Evolutionary conservation across 2,329 filamentous ascomycete genomes (phyloP).

Genomic region (Apiospora marii): DNA sequence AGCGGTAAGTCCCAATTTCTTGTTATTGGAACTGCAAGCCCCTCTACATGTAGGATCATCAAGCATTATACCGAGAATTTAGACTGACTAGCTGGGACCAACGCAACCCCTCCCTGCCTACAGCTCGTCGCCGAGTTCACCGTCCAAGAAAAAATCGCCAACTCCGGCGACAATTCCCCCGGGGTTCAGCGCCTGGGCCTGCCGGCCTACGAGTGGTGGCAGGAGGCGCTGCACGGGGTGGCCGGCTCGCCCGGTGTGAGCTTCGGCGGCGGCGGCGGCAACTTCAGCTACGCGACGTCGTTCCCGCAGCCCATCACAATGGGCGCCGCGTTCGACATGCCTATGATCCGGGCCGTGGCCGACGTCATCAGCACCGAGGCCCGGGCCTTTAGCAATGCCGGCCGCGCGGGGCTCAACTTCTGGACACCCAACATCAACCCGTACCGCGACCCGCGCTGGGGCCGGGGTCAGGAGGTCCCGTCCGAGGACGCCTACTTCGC

Average conservation of each 20-base stretch:
- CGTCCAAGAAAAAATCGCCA: slow-evolving; percentile 1
- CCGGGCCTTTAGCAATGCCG: slow-evolving; percentile 43
- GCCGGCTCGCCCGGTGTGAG: slow-evolving; percentile 56
- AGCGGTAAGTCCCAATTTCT: slow-evolving; percentile 29
- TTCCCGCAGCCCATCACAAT: slow-evolving; percentile 44
- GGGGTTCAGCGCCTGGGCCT: slow-evolving; percentile 65
- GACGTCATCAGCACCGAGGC: slow-evolving; percentile 42
- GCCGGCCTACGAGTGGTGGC: slow-evolving; percentile 67
- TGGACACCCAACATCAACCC: slow-evolving; percentile 42
- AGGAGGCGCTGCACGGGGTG: slow-evolving; percentile 69
- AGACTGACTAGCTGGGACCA: background rate
- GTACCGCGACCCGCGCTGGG: slow-evolving; percentile 41
- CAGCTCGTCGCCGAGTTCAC: slow-evolving; percentile 53
- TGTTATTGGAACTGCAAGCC: no score
- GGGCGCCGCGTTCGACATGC: slow-evolving; percentile 43
- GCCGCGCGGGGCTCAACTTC: slow-evolving; percentile 39
- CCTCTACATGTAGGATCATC: no score
- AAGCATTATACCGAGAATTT: background rate
- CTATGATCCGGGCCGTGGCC: slow-evolving; percentile 38
- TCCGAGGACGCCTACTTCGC: slow-evolving; percentile 50
- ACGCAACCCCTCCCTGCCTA: slow-evolving; percentile 34
- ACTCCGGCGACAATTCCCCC: slow-evolving; percentile 28
- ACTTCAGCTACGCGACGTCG: slow-evolving; percentile 42
- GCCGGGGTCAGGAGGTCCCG: slow-evolving; percentile 39
- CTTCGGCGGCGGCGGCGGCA: slow-evolving; percentile 32